Evolutionary conservation across 352 stramenopile genomes (phyloP), one percentile per base, ranked within the genome.

Genomic region (Phytophthora sansomeana): DNA sequence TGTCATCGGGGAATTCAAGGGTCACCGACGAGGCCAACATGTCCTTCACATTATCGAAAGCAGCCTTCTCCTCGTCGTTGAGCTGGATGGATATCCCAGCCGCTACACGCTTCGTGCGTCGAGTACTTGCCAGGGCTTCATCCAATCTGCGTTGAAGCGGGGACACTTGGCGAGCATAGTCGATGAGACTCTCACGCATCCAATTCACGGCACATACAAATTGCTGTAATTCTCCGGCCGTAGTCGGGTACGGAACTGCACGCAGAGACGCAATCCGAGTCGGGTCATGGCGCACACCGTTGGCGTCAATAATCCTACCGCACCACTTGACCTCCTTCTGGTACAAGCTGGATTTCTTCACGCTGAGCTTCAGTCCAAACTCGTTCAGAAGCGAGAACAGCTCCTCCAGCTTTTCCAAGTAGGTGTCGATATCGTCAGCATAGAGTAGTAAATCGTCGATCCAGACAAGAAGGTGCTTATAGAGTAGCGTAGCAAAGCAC

Each of bases 391-490:
- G 39, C 14, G 9, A 21, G 17, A 78, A 67, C 8, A 77, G 41
- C 28, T 69, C 24, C 3, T 54, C 42, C 11, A 73, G 39, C 30
- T 68, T 69, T 2, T 50, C 17, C 14, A 73, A n/a, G 36, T 69
- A 78, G 2, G 48, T 63, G 10, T 66, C 60, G 6, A 71, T 55
- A 29, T 66, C 56, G 4, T 52, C 30, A 1, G 57, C 62, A 47
- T 64, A 75, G 1, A 76, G 17, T 1, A 77, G 50, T 13, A 80
- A 28, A 42, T 80, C 60, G 29, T 75, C 71, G 16, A 78, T 69
- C 55, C 71, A 80, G 1, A 74, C 41, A 5, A 80, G 32, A 5
- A 74, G 24, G 35, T 56, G 38, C 29, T 62, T 17, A 24, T 67
- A 59, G 2, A 67, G 39, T 8, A 67, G 14, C 6, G 49, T 35